Base-by-base conservation (phyloP, 192 early-diverging fungal genomes). In the Podila epigama region DNA sequence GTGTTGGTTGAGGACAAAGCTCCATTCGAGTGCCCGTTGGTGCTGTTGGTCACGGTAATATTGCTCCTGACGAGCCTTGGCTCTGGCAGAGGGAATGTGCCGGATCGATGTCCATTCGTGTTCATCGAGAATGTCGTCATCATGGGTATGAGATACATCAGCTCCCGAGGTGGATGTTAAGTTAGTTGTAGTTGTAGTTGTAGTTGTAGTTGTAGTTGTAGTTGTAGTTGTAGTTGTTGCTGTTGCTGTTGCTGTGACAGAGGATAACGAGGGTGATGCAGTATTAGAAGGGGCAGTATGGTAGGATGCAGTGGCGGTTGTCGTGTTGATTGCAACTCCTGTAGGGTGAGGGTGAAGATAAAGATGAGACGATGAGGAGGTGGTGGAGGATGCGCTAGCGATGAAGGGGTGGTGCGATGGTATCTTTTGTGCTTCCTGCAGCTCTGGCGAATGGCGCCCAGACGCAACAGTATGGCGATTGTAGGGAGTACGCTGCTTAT, bases 61-160 rank as follows among this genome's bases (percentile, higher is more conserved):
- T 13, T 59, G 61, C 48, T 54, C 27, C 22, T 70, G 68, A 2
- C 60, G 59, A 15, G 63, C 67, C n/a, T 39, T 60, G 27, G 39
- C 67, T 6, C 67, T 42, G 16, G 66, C 66, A 53, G 34, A 50
- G 27, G 39, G 33, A 12, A 34, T 15, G 18, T 61, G 60, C 33
- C 70, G 57, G 29, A 60, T 53, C 10, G 70, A 72, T 0, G 63
- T 60, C 70, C 70, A 72, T 44, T 65, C 70, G 15, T 60, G 62
- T 28, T 66, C 58, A 28, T 69, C 68, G 16, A 69, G 39, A 31
- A 44, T n/a, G 8, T 50, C 44, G 5, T 69, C 51, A 22, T 69
- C 67, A 15, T 68, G 37, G 18, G 33, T 40, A 2, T 54, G 37
- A 10, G 63, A 65, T 27, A 32, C 9, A 12, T n/a, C 55, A 27